Conservation (phyloP, 1,139 yeast species). For the Geotrichum histeridarum region DNA sequence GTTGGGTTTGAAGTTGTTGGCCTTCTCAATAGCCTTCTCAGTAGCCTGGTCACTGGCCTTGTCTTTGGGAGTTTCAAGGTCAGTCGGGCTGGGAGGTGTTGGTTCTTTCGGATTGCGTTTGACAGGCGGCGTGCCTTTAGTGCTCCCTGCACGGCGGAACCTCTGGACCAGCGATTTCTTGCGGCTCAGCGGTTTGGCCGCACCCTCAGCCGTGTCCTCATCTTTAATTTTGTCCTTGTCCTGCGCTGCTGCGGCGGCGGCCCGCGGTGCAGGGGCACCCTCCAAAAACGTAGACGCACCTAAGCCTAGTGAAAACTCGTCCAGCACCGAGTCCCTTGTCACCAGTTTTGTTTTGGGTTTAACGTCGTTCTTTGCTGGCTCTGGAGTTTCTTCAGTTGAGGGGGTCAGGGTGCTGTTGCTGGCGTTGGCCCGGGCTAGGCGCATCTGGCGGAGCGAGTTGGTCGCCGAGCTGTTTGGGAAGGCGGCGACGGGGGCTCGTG, state of each 20-base stretch:
- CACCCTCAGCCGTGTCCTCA: slow-evolving; percentile 27
- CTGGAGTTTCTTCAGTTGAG: slow-evolving; percentile 42
- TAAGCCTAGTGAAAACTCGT: slow-evolving; percentile 76
- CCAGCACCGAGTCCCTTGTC: slow-evolving; percentile 56
- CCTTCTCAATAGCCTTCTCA: slow-evolving; percentile 15
- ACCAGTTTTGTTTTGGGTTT: too few species aligned
- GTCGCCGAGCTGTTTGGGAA: slow-evolving; percentile 95
- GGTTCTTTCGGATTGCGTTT: background rate
- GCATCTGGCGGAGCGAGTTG: slow-evolving; percentile 57
- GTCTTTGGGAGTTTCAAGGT: background rate
- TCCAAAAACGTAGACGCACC: slow-evolving; percentile 90
- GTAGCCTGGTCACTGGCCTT: background rate
- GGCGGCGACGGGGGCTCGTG: slow-evolving; percentile 85
- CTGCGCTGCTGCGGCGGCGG: slow-evolving; percentile 40
- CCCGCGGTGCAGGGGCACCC: slow-evolving; percentile 87
- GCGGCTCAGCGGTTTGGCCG: slow-evolving; percentile 30
- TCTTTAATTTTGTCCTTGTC: slow-evolving; percentile 33
- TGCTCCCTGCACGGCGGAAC: slow-evolving; percentile 38
- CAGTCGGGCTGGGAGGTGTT: background rate
- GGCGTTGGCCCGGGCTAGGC: slow-evolving; percentile 32
- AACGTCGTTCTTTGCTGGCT: slow-evolving; percentile 53
- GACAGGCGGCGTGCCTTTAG: slow-evolving; percentile 11
- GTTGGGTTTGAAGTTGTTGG: slow-evolving; percentile 4
- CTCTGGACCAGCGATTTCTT: slow-evolving; percentile 74
- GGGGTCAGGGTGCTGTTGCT: slow-evolving; percentile 8